These are phyloP conservation scores for Torulaspora delbrueckii DNA, from an alignment of 805 yeast species.

Conservation along the genomic window DNA sequence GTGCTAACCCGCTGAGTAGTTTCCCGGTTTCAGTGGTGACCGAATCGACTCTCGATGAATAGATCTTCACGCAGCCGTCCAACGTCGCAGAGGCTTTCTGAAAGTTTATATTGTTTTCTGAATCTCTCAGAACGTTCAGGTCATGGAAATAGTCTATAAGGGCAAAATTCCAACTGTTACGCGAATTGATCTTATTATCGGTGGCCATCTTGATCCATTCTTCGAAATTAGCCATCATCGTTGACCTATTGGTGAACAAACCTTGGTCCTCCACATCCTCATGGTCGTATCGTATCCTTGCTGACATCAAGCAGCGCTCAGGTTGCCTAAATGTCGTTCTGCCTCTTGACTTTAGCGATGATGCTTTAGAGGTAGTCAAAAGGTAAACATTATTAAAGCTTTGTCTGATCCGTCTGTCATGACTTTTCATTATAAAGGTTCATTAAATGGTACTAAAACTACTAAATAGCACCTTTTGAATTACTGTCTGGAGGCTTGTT, in stretches of 20 bases:
- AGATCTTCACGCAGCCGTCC: conserved; percentile 92
- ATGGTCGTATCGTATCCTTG: conserved; percentile 17
- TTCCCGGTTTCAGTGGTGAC: conserved; percentile 88
- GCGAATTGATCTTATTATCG: conserved; percentile 75
- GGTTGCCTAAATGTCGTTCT: background rate
- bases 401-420: background rate
- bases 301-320: conserved; percentile 14
- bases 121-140: conserved; percentile 65
- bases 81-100: conserved; percentile 87
- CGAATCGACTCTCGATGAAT: conserved; percentile 85
- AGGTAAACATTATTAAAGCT: background rate
- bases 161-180: conserved; percentile 87
- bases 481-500: conserved; percentile 1
- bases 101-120: conserved; percentile 74
- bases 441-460: background rate
- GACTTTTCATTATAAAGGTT: background rate
- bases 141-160: conserved; percentile 89
- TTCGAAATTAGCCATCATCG: conserved; percentile 56
- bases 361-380: background rate
- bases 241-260: conserved; percentile 35
- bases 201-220: conserved; percentile 80
- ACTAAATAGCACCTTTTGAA: background rate
- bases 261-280: conserved; percentile 25
- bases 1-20: conserved; percentile 68
- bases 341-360: background rate